These are phyloP conservation scores for Ogataea dorogensis DNA, from an alignment of 805 yeast species.

Conservation along the genomic window DNA sequence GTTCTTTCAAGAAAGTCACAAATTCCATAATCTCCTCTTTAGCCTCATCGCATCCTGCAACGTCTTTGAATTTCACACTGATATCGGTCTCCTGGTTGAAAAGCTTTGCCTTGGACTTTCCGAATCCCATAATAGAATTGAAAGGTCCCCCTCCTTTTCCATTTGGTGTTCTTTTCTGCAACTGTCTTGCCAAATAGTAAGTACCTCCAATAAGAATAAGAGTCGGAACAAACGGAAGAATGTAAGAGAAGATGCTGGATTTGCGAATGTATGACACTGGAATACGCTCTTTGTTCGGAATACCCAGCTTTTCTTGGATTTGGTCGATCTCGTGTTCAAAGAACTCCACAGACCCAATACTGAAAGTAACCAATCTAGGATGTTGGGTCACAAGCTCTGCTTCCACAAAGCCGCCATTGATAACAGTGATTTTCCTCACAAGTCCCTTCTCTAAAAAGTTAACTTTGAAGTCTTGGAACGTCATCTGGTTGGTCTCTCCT, in stretches of 20 bases:
- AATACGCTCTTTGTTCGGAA: conserved; percentile 61
- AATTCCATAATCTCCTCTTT: conserved; percentile 98
- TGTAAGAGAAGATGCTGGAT: conserved; percentile 60
- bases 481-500: conserved; percentile 43
- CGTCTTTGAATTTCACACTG: conserved; percentile 86
- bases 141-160: conserved; percentile 63
- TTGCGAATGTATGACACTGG: conserved; percentile 81
- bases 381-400: conserved; percentile 46
- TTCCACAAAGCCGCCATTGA: conserved; percentile 73
- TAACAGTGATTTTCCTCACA: conserved; percentile 71
- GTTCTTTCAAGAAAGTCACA: conserved; percentile 88
- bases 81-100: conserved; percentile 92
- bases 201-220: conserved; percentile 84
- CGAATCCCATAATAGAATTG: conserved; percentile 79
- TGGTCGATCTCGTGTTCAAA: conserved; percentile 78
- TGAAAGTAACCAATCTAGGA: conserved; percentile 47
- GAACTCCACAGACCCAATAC: conserved; percentile 84
- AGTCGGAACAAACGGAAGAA: conserved; percentile 85
- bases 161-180: conserved; percentile 42
- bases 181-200: conserved; percentile 52
- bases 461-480: conserved; percentile 89
- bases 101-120: conserved; percentile 86
- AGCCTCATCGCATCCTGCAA: conserved; percentile 97
- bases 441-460: conserved; percentile 72
- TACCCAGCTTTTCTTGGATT: conserved; percentile 68